Evolutionary conservation across 257 asterid species (phyloP).

Genomic region (Ocimum tenuiflorum): DNA sequence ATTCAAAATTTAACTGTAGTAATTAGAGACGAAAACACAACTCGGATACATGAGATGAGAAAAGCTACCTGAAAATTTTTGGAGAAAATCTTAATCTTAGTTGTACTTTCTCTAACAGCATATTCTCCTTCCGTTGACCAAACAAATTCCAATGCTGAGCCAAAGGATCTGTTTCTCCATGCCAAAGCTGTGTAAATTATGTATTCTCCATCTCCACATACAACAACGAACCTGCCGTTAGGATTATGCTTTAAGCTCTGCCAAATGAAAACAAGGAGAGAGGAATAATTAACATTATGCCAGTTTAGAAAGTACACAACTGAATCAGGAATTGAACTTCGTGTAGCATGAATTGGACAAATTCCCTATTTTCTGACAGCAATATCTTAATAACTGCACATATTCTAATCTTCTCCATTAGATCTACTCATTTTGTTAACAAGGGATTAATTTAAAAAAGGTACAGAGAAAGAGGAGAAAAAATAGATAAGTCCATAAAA

Average conservation of each 20-base stretch:
- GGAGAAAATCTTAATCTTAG: conserved; percentile 76
- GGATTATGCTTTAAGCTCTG: conserved; percentile 98
- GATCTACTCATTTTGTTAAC: no score
- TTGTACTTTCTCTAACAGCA: conserved; percentile 96
- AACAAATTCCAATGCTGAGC: conserved; percentile 87
- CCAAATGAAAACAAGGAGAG: background rate
- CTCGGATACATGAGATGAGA: background rate
- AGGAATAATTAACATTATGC: background rate
- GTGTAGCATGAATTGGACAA: conserved; percentile 16
- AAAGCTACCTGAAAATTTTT: conserved; percentile 68
- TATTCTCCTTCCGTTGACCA: conserved; percentile 98
- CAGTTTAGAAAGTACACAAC: conserved; percentile 1
- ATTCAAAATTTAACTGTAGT: background rate
- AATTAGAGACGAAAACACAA: background rate
- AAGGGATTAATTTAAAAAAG: background rate
- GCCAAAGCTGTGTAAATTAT: conserved; percentile 95
- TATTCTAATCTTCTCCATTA: no score
- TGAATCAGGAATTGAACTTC: conserved; percentile 9
- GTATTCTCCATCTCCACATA: conserved; percentile 96
- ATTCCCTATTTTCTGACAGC: no score
- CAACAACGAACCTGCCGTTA: conserved; percentile 94
- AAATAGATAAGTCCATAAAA: background rate
- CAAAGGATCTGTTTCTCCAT: conserved; percentile 96
- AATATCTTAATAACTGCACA: no score
- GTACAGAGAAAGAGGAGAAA: background rate